A percentile compares a stretch with the other conserved stretches of the same genome.
These are phyloP conservation scores for Neofusicoccum umdonicola DNA, from an alignment of 2,329 filamentous ascomycete genomes.

Conservation along the genomic window DNA sequence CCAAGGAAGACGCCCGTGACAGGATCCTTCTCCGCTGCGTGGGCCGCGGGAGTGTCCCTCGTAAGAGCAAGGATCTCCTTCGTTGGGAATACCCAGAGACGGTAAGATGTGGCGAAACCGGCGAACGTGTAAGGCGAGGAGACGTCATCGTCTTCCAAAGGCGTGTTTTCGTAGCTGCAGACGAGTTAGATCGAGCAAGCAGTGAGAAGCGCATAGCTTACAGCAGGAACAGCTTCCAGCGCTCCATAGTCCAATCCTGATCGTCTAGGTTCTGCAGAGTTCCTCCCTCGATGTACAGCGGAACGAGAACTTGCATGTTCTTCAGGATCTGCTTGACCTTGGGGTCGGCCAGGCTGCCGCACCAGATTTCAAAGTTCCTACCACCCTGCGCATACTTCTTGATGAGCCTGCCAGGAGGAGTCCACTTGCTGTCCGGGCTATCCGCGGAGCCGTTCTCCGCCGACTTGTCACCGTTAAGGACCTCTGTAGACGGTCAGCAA, in stretches of 20 bases:
- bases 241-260: conserved; percentile 66
- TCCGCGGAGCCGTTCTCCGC: conserved; percentile 7
- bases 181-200: neutral
- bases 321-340: conserved; percentile 69
- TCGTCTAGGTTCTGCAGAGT: conserved; percentile 69
- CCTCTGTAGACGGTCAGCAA: conserved; percentile 49
- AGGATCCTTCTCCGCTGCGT: conserved; percentile 20
- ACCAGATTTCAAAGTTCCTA: conserved; percentile 80
- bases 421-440: conserved; percentile 54
- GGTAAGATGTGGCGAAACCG: conserved; percentile 87
- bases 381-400: conserved; percentile 61
- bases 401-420: conserved; percentile 73
- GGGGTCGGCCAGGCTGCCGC: conserved; percentile 68
- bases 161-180: conserved; percentile 32
- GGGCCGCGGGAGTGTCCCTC: conserved; percentile 27
- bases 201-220: conserved; percentile 19
- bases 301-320: conserved; percentile 78
- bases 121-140: conserved; percentile 66
- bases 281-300: conserved; percentile 92
- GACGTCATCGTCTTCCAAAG: conserved; percentile 26
- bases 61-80: conserved; percentile 36
- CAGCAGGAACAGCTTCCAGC: conserved; percentile 91
- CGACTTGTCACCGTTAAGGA: conserved; percentile 46
- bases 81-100: conserved; percentile 67
- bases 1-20: neutral